Percentiles rank a stretch among this genome's conserved stretches.
These are phyloP conservation scores for Pecoramyces ruminantium DNA, from an alignment of 192 early-diverging fungal species.

Conservation along the genomic window DNA sequence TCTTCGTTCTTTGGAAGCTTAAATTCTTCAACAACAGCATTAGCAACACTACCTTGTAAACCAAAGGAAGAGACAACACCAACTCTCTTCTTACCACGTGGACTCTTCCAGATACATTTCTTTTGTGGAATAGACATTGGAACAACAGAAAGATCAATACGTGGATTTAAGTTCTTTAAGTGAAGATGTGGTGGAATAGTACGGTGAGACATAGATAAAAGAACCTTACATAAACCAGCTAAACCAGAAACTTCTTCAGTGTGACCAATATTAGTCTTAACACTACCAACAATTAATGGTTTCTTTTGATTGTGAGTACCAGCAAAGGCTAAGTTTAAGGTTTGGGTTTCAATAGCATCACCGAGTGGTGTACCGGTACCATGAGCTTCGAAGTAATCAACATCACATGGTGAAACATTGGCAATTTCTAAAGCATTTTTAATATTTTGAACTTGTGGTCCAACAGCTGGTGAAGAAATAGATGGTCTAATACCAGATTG, in stretches of 20 bases:
- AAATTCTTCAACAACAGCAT: constrained; percentile 10
- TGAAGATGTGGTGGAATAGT: constrained; percentile 9
- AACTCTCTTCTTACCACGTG: constrained; percentile 8
- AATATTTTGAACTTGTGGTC: not conserved
- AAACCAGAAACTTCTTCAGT: constrained; percentile 6
- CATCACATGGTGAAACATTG: constrained; percentile 4
- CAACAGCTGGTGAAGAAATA: not conserved
- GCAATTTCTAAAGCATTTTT: not conserved
- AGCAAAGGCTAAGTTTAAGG: constrained; percentile 5
- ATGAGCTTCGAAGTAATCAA: constrained; percentile 12
- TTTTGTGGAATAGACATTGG: constrained; percentile 9
- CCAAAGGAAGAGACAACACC: constrained; percentile 8
- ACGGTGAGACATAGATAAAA: constrained; percentile 7
- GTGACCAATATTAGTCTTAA: constrained; percentile 13
- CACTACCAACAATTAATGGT: constrained; percentile 3
- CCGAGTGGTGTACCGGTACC: constrained; percentile 13
- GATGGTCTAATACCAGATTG: constrained; percentile 12
- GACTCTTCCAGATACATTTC: not conserved
- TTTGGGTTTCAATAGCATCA: constrained; percentile 15
- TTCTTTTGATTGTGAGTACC: not conserved
- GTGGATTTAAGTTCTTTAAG: constrained; percentile 9
- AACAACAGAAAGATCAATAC: constrained; percentile 6
- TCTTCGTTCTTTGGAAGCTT: not conserved
- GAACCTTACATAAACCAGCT: constrained; percentile 9
- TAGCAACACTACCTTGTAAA: constrained; percentile 8